Evolutionary conservation across 192 early-diverging fungal species (phyloP), one percentile per base, ranked within the genome.

Genomic region (Backusella psychrophila): DNA sequence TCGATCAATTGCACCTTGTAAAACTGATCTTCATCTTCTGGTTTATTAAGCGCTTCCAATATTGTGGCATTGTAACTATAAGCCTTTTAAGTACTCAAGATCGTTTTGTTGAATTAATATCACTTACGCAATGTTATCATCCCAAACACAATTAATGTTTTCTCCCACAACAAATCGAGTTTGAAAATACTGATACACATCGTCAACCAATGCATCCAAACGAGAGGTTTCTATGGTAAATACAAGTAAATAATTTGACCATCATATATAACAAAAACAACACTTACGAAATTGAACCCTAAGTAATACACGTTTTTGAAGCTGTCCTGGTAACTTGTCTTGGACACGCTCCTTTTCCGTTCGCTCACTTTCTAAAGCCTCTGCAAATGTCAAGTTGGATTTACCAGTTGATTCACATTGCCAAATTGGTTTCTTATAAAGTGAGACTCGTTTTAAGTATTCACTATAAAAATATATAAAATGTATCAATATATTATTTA

Each of bases 321-420:
- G 91, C 23, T 87, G 79, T 36, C 85, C 87, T 21, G 92, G 93
- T 66, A 94, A 91, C 38, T 84, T 84, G 29, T 92, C 91, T 42
- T 91, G 87, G 1, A 90, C 80, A 49, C 84, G 80, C 17, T 89
- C 87, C 63, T 85, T 85, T 56, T 90, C 90, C 14, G 88, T 87
- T 11, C 86, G 83, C 76, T 98, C 97, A 15, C 89, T 92, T 42
- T 90, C 80, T 23, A 93, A 79, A 0, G 97, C 97, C 74, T 96
- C 89, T 73, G 91, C 87, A 73, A 92, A 98, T 0, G 93, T 96
- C 66, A 98, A 81, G 49, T 89, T 82, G 26, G 82, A 79, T 75
- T 90, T 92, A 1, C 95, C 93, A 1, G 94, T 93, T 6, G 85
- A 84, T 56, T 88, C 86, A 82, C 96, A 97, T 72, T 93, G 86